Percentiles rank a stretch among this genome's conserved stretches.
phyloP scores from a whole-genome alignment of 495 filamentous ascomycete genomes.

The Oidiodendron maius region DNA sequence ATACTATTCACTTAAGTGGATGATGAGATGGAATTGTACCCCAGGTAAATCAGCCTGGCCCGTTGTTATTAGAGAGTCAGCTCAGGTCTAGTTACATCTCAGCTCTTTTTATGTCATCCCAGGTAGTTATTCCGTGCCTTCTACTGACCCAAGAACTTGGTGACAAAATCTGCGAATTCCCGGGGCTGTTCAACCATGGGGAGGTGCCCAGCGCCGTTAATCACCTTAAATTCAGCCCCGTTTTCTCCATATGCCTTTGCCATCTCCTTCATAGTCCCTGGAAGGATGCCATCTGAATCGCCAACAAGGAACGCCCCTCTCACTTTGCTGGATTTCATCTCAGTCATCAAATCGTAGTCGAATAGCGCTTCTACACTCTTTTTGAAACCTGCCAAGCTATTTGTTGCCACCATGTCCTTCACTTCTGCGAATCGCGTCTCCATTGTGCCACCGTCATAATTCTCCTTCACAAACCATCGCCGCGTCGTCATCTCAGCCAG shows the following conservation, averaged over 20 bases:
- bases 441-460: slow-evolving; percentile 41
- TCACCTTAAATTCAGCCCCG: slow-evolving; percentile 50
- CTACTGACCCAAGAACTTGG: slow-evolving; percentile 37
- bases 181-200: slow-evolving; percentile 75
- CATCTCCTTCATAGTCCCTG: slow-evolving; percentile 73
- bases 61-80: too few relatives aligned
- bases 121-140: not conserved
- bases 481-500: slow-evolving; percentile 63
- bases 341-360: slow-evolving; percentile 63
- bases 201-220: slow-evolving; percentile 67
- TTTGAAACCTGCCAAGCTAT: slow-evolving; percentile 64
- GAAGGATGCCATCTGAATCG: slow-evolving; percentile 66
- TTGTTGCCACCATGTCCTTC: slow-evolving; percentile 54
- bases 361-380: slow-evolving; percentile 67
- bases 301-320: slow-evolving; percentile 64
- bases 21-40: too few relatives aligned
- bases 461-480: slow-evolving; percentile 67
- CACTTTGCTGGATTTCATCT: slow-evolving; percentile 53
- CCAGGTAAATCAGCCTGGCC: too few relatives aligned
- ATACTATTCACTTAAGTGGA: too few relatives aligned
- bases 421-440: slow-evolving; percentile 44
- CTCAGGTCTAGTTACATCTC: too few relatives aligned
- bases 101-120: not conserved
- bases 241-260: slow-evolving; percentile 42
- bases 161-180: slow-evolving; percentile 57